phyloP scores from a whole-genome alignment of 2,329 filamentous ascomycete species.

The Fusarium virguliforme region DNA sequence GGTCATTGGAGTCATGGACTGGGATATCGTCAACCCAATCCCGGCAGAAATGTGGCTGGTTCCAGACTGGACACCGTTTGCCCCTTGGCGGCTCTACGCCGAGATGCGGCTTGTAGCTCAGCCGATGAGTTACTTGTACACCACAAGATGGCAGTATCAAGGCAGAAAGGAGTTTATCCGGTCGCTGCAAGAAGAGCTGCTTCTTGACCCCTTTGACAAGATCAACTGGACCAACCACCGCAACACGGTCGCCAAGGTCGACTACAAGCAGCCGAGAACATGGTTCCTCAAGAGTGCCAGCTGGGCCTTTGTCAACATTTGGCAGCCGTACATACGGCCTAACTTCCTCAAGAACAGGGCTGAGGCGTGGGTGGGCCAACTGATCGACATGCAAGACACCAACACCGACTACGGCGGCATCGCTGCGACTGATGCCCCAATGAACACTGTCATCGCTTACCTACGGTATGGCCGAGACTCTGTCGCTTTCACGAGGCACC shows the following conservation, averaged over 20 bases:
- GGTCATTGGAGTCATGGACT: conserved; percentile 84
- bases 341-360: conserved; percentile 77
- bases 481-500: conserved; percentile 79
- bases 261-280: conserved; percentile 94
- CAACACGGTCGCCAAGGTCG: conserved; percentile 82
- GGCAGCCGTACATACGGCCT: conserved; percentile 81
- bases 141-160: conserved; percentile 83
- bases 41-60: conserved; percentile 94
- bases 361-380: conserved; percentile 84
- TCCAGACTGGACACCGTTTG: conserved; percentile 89
- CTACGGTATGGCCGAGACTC: conserved; percentile 85
- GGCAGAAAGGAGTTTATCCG: conserved; percentile 74
- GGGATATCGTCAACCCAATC: conserved; percentile 94
- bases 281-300: conserved; percentile 85
- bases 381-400: conserved; percentile 90
- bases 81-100: conserved; percentile 96
- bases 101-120: conserved; percentile 77
- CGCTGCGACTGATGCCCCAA: conserved; percentile 88
- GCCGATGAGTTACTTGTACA: conserved; percentile 78
- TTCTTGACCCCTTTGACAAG: conserved; percentile 81
- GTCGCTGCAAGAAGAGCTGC: conserved; percentile 84
- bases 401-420: conserved; percentile 91
- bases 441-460: conserved; percentile 90
- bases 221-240: conserved; percentile 84
- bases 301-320: conserved; percentile 83